A percentile compares a stretch with the other conserved stretches of the same genome.
phyloP scores from a whole-genome alignment of 192 early-diverging fungal genomes.

The Coemansia sp. region DNA sequence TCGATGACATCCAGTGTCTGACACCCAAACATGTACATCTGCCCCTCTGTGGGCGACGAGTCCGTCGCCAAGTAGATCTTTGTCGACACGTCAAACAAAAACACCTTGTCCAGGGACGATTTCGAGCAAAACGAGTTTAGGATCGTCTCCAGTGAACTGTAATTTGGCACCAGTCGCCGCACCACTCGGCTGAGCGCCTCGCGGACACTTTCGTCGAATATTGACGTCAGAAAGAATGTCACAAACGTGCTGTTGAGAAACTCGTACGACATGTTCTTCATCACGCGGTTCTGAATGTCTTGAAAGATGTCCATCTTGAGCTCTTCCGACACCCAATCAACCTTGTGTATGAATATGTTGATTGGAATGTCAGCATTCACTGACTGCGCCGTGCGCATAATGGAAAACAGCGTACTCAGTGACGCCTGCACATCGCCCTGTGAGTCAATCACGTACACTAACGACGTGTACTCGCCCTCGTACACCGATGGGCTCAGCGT shows the following conservation, averaged over 20 bases:
- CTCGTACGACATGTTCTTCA: constrained; percentile 78
- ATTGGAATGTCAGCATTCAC: constrained; percentile 83
- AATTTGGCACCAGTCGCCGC: constrained; percentile 81
- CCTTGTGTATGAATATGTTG: constrained; percentile 96
- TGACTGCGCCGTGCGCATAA: constrained; percentile 70
- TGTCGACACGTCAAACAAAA: constrained; percentile 83
- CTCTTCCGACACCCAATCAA: constrained; percentile 93
- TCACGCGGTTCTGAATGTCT: constrained; percentile 88
- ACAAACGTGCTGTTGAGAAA: constrained; percentile 75
- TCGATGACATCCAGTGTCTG: constrained; percentile 94
- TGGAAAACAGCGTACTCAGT: constrained; percentile 67
- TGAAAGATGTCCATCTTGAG: constrained; percentile 94
- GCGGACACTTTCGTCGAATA: constrained; percentile 91
- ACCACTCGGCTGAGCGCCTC: constrained; percentile 95
- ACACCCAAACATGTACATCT: constrained; percentile 87
- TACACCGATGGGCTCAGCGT: constrained; percentile 58
- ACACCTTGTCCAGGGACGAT: constrained; percentile 95
- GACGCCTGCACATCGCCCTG: constrained; percentile 89
- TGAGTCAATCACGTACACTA: constrained; percentile 95
- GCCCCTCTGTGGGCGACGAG: constrained; percentile 82
- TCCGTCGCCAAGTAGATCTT: constrained; percentile 97
- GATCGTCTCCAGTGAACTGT: constrained; percentile 83
- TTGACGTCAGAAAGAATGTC: constrained; percentile 85
- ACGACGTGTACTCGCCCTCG: constrained; percentile 65
- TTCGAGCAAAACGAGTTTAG: constrained; percentile 92